Evolutionary conservation across 768 basidiomycete genomes (phyloP), one percentile per base, ranked within the genome.

Genomic region (Xerocomellus dryophilus): DNA sequence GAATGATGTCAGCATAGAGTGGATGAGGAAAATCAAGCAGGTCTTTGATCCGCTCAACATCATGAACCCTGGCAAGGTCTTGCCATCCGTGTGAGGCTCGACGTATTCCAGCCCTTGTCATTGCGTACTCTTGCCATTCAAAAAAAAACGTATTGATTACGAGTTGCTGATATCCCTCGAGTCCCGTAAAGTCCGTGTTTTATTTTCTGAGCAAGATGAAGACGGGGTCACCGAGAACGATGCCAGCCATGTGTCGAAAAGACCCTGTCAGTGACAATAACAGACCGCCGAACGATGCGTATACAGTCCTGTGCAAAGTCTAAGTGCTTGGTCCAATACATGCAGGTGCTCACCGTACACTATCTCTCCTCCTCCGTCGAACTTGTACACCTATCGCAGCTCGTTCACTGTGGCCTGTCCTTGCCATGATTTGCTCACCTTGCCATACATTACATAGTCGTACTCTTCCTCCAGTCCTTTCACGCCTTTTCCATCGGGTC

Each of bases 381-480:
- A 97, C 69, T 94, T 94, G 79, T 99, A 99, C 44, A 98, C 90
- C 93, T 96, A 29, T 23, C 48, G 10, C 48, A 17, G 54, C 47
- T 66, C 52, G 38, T 53, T 66, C 32, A 58, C 46, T 12, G 7
- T 45, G 14, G 21, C 20, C 25, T 6, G 10, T 25, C 31, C 8
- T 25, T 17, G 43, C 20, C 18, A 51, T 11, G 25, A 43, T 40
- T 42, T 31, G 11, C 59, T 54, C 60, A 95, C 93, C 85, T 95
- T 98, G 31, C 96, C 96, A 69, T 92, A 94, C 94, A 98, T 98
- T 60, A 99, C 96, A 76, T 98, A 99, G 66, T 98, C 95, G 65
- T 93, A 99, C 60, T 98, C 94, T 54, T 93, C 89, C 59, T 98
- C 96, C 25, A 99, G 69, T 11, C 86, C 95, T 67, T 81, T 79